These are phyloP conservation scores for Cercophora newfieldiana DNA, from an alignment of 495 filamentous ascomycete species.

Conservation along the genomic window DNA sequence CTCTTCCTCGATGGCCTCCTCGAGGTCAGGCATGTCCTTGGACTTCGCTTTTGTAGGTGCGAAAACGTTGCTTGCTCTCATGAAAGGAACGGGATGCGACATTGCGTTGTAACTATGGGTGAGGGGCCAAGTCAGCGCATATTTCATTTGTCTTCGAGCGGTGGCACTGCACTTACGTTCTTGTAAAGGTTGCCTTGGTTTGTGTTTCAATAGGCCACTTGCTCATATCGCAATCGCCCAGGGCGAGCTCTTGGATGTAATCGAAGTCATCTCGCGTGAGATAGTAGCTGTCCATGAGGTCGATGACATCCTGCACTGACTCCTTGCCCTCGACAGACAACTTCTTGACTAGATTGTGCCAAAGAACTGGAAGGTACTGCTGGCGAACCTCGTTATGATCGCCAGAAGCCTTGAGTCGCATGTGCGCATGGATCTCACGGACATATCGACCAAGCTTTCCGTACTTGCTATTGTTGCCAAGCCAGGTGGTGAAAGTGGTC, in stretches of 20 bases:
- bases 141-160: not conserved
- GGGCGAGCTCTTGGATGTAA: conserved; percentile 83
- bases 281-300: conserved; percentile 96
- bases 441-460: conserved; percentile 81
- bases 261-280: conserved; percentile 96
- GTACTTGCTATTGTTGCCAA: conserved; percentile 91
- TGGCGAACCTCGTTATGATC: conserved; percentile 93
- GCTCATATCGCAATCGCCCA: conserved; percentile 77
- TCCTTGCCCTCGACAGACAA: conserved; percentile 75
- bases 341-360: conserved; percentile 72
- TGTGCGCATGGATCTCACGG: conserved; percentile 96
- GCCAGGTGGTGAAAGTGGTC: conserved; percentile 78
- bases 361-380: conserved; percentile 89
- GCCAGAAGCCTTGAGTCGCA: conserved; percentile 88
- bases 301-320: conserved; percentile 67
- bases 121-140: too few relatives aligned
- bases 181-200: conserved; percentile 86
- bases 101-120: conserved; percentile 71
- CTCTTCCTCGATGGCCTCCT: conserved; percentile 92
- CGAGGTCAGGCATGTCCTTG: conserved; percentile 87
- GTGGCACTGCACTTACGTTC: conserved; percentile 56
- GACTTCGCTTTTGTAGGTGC: conserved; percentile 62
- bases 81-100: conserved; percentile 91
- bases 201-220: conserved; percentile 76
- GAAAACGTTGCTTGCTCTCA: conserved; percentile 80